Base-by-base conservation (phyloP, 768 basidiomycete species). In the Lactarius hengduanensis region DNA sequence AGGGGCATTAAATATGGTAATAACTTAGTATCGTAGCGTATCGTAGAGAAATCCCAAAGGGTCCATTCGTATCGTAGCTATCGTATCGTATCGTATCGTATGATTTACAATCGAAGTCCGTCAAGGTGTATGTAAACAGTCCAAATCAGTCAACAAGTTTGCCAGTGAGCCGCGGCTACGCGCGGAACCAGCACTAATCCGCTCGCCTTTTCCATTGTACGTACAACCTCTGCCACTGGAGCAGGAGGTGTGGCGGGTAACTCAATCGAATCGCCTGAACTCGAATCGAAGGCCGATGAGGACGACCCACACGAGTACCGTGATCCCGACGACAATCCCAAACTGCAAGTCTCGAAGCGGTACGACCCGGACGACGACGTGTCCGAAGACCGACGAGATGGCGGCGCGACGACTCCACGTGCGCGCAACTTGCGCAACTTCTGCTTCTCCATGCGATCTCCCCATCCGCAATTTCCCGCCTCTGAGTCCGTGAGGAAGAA, bases 401-500 rank as follows among this genome's bases (percentile, higher is more conserved):
- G 16, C 0, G 9, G 5, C 0, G 36, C 13, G 2, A 16, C 0
- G 10, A 5, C 26, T 10, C 36, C 40, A 16, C 57, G 2, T 18
- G 32, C 41, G 1, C 3, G 40, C 32, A 58, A 30, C 26, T 67
- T 67, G 26, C 40, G 22, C 26, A 4, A 3, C 40, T 45, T 10
- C 34, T 43, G 55, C 28, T 61, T 32, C 34, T 50, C 47, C 6
- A 62, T 3, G 1, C 65, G 45, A 2, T 57, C 55, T 9, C 5
- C 16, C 65, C 65, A 66, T n/a, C 65, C 65, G 9, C 18, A 57
- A 1, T 11, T 9, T 5, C 10, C 28, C 0, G 56, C 60, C 70
- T 86, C 84, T 45, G 78, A 77, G 32, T 82, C 80, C 30, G 79
- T 77, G 78, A 84, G 79, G 73, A 84, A 89, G 79, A 93, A 89